Evolutionary conservation across 495 filamentous ascomycete genomes (phyloP), one percentile per base, ranked within the genome.

Genomic region (Ascodesmis nigricans): DNA sequence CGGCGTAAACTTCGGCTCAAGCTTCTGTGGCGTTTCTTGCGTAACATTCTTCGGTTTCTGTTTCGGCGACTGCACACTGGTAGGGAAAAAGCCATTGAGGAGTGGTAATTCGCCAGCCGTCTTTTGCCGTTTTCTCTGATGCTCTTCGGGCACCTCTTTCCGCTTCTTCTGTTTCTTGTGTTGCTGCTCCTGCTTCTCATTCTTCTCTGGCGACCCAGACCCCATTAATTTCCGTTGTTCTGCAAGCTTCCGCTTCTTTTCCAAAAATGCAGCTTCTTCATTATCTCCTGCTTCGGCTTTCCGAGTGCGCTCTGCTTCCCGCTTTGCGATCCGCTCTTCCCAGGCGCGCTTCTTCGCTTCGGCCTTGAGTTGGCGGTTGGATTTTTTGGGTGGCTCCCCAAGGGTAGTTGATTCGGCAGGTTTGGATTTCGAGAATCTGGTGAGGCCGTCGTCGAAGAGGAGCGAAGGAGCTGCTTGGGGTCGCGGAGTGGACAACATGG

Each of bases 281-380:
- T 13, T 27, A 3, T 27, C 14, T 13, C 10, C 24, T 6, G 23
- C 23, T 25, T 25, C 23, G 6, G 23, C 23, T 25, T n/a, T 6
- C 6, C 23, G 23, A 11, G 6, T 25, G 6, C 11, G 6, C 23
- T 6, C 7, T 30, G 28, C 31, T 8, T n/a, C n/a, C 4, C 31
- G 15, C 31, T 34, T n/a, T n/a, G 14, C 31, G n/a, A 34, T 21
- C 19, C 20, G 16, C 15, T 34, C 11, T n/a, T 18, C 10, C 31
- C 31, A 34, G 10, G 10, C 31, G 8, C 6, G n/a, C 3, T 6
- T 9, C 19, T 34, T 34, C 17, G 10, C 10, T 22, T 34, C 31
- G n/a, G 14, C 31, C 17, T 34, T 34, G 3, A 34, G 31, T 22
- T 23, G 16, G 10, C 31, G 31, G 11, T 34, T 34, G 15, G 31